Conservation (phyloP, 2,329 filamentous ascomycete genomes). For the Hypoxylon sp. region DNA sequence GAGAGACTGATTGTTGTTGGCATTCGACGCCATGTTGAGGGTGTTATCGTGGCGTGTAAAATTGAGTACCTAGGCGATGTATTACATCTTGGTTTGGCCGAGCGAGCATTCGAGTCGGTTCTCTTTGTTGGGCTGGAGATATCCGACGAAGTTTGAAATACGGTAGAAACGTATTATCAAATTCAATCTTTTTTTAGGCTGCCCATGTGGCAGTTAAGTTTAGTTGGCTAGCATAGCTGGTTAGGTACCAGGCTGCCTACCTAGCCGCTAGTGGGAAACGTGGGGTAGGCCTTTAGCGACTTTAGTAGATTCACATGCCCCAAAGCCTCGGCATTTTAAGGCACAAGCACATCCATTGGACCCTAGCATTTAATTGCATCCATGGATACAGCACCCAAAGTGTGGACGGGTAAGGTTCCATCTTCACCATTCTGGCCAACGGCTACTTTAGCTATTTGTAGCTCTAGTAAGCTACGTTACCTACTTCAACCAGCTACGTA, state of each 20-base stretch:
- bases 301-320: conserved; percentile 42
- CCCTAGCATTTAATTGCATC: too few relatives aligned
- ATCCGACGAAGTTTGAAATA: conserved; percentile 2
- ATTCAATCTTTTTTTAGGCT: background rate
- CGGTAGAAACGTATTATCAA: background rate
- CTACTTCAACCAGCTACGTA: background rate
- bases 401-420: background rate
- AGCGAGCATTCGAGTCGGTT: background rate
- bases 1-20: conserved; percentile 55
- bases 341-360: too few relatives aligned
- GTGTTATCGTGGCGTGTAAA: background rate
- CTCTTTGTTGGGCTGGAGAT: background rate
- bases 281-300: conserved; percentile 4
- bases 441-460: background rate
- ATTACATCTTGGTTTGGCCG: conserved; percentile 8
- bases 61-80: background rate
- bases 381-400: too few relatives aligned
- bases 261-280: background rate
- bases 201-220: conserved; percentile 3
- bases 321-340: conserved; percentile 46
- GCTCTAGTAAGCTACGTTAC: background rate
- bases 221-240: background rate
- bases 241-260: too few relatives aligned
- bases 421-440: background rate
- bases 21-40: conserved; percentile 55